Percentiles rank a stretch among this genome's conserved stretches.
phyloP scores from a whole-genome alignment of 2,329 filamentous ascomycete genomes.

The Scleromitrula shiraiana region DNA sequence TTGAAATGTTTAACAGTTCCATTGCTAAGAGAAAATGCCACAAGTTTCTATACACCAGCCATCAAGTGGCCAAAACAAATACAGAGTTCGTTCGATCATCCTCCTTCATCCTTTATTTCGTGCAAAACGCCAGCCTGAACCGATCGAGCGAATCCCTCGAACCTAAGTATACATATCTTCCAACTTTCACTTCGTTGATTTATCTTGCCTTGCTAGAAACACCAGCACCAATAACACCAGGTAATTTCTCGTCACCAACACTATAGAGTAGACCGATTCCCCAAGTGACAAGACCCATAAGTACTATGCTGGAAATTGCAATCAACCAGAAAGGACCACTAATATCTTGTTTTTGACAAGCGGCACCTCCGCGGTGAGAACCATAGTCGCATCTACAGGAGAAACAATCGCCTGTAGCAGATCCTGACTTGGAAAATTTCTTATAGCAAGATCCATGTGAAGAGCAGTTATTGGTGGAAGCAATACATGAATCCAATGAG shows the following conservation, averaged over 20 bases:
- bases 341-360: constrained; percentile 87
- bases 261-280: constrained; percentile 71
- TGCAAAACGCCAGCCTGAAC: constrained; percentile 3
- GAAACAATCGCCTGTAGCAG: constrained; percentile 55
- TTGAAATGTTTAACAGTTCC: background rate
- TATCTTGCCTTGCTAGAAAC: constrained; percentile 58
- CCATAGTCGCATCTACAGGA: constrained; percentile 58
- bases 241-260: constrained; percentile 80
- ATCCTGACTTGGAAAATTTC: constrained; percentile 55
- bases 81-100: constrained; percentile 1
- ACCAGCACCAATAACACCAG: constrained; percentile 92
- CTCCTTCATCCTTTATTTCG: background rate
- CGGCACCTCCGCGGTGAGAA: constrained; percentile 50
- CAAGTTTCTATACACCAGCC: constrained; percentile 1
- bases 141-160: background rate
- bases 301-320: constrained; percentile 60
- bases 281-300: constrained; percentile 60
- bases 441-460: constrained; percentile 70
- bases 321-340: constrained; percentile 87
- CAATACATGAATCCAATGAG: constrained; percentile 58
- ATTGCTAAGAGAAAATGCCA: constrained; percentile 4
- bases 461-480: constrained; percentile 69
- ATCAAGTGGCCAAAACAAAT: constrained; percentile 5
- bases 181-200: background rate
- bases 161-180: constrained; percentile 8